Conservation (phyloP, 2,329 filamentous ascomycete genomes). For the Aspergillus pseudoglaucus region DNA sequence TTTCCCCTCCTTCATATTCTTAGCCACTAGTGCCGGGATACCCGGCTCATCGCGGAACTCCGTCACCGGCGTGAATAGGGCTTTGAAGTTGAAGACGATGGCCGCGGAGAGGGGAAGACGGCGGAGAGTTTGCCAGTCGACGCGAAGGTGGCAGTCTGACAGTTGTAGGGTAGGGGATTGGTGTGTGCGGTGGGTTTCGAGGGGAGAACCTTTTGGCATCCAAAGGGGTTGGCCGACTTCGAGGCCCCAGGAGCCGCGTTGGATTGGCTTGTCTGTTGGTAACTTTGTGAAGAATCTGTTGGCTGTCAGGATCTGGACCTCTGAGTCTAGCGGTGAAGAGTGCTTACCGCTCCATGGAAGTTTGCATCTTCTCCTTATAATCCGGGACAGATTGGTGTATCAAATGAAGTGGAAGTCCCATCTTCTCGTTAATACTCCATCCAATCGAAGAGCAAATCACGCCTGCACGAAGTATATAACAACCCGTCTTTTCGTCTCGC, state of each 20-base stretch:
- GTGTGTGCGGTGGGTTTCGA: constrained; percentile 52
- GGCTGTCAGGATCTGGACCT: no score
- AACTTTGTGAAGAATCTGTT: constrained; percentile 75
- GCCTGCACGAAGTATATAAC: constrained; percentile 69
- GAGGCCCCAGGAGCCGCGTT: constrained; percentile 77
- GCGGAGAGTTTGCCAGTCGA: constrained; percentile 84
- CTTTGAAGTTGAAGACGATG: constrained; percentile 84
- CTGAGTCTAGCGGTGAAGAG: no score
- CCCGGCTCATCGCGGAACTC: constrained; percentile 67
- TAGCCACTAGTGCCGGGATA: constrained; percentile 61
- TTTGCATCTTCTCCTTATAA: constrained; percentile 80
- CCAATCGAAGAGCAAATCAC: constrained; percentile 73
- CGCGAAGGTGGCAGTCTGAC: constrained; percentile 61
- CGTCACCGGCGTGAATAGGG: constrained; percentile 67
- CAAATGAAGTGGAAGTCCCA: constrained; percentile 61
- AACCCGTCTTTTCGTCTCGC: constrained; percentile 62
- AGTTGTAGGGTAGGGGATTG: constrained; percentile 54
- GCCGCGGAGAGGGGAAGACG: constrained; percentile 68
- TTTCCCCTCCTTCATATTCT: constrained; percentile 66
- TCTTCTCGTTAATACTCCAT: constrained; percentile 70
- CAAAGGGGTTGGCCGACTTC: constrained; percentile 70
- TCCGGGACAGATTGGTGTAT: constrained; percentile 74
- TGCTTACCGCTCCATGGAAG: constrained; percentile 74
- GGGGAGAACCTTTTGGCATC: constrained; percentile 62
- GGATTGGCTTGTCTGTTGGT: constrained; percentile 67